Percentiles rank a stretch among this genome's conserved stretches.
Conservation (phyloP, 331 rosid genomes). For the Spiraea crenata region DNA sequence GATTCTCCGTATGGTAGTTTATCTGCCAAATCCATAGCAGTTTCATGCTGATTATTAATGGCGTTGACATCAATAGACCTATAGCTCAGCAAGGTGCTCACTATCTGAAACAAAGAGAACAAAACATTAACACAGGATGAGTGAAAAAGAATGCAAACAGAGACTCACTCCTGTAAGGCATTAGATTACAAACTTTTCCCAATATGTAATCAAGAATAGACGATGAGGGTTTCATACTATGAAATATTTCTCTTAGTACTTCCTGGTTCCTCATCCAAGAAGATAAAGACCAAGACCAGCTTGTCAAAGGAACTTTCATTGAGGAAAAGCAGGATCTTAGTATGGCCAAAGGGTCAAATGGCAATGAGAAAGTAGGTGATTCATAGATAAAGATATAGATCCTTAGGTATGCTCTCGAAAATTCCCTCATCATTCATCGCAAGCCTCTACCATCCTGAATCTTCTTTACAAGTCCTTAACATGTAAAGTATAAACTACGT, state of each 20-base stretch:
- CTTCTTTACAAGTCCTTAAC: too few species aligned
- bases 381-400: neutral
- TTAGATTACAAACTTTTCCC: neutral
- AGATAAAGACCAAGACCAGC: neutral
- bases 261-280: neutral
- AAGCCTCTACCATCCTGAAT: too few species aligned
- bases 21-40: constrained; percentile 96
- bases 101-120: constrained; percentile 53
- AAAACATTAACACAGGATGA: constrained; percentile 16
- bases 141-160: neutral
- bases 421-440: too few species aligned
- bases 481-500: too few species aligned
- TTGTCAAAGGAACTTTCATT: neutral
- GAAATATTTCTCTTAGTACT: neutral
- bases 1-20: constrained; percentile 72
- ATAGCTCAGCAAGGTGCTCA: constrained; percentile 55
- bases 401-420: constrained; percentile 1
- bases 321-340: neutral
- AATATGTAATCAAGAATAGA: neutral
- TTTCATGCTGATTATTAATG: constrained; percentile 69
- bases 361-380: constrained; percentile 1
- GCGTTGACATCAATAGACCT: constrained; percentile 65
- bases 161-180: neutral
- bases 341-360: neutral
- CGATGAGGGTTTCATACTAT: neutral